Evolutionary conservation across 257 asterid species (phyloP).

Genomic region (Echium plantagineum): DNA sequence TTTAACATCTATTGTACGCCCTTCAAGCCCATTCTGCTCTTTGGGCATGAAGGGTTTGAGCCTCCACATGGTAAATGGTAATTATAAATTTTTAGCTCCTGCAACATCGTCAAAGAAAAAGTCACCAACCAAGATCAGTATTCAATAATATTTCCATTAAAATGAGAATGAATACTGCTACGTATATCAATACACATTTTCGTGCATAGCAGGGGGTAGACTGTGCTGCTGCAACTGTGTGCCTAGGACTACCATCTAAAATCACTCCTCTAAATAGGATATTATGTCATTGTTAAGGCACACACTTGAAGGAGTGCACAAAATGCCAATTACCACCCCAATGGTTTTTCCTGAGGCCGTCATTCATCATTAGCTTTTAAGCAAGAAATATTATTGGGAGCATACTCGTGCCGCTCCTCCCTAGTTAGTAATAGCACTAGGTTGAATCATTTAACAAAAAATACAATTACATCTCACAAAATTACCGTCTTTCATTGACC

Average conservation of each 20-base stretch:
- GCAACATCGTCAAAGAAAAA: conserved; percentile 8
- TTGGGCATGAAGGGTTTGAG: conserved; percentile 76
- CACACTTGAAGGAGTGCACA: background rate
- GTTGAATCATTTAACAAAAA: background rate
- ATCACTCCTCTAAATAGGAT: background rate
- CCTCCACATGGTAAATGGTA: conserved; percentile 75
- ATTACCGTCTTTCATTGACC: background rate
- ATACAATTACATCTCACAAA: background rate
- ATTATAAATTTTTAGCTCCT: conserved; percentile 21
- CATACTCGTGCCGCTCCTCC: too few relatives aligned
- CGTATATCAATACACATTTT: too few relatives aligned
- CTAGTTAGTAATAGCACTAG: background rate
- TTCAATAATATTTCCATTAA: background rate
- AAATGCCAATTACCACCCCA: background rate
- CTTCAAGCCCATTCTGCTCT: conserved; percentile 93
- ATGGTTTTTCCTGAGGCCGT: background rate
- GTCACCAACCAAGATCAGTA: background rate
- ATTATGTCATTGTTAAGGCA: background rate
- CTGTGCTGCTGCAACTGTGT: background rate
- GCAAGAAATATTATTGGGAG: too few relatives aligned
- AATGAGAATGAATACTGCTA: background rate
- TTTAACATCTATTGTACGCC: conserved; percentile 77
- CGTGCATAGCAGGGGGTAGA: background rate
- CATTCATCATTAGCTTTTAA: too few relatives aligned
- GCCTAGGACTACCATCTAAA: too few relatives aligned